phyloP scores from a whole-genome alignment of 768 basidiomycete genomes.

The Psilocybe cyanescens region DNA sequence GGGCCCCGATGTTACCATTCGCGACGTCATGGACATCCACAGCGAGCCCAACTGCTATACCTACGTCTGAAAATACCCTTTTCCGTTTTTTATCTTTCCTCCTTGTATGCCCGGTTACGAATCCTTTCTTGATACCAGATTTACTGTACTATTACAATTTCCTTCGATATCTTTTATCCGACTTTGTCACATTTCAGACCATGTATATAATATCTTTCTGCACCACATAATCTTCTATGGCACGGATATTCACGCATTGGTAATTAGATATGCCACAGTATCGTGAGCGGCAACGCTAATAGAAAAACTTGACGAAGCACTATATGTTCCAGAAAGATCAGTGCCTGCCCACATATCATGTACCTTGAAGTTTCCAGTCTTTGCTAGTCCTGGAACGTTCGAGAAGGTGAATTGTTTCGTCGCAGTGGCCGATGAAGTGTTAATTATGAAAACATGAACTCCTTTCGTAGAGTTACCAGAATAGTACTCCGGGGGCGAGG shows the following conservation, averaged over 20 bases:
- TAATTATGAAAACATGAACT: conserved; percentile 58
- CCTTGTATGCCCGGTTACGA: neutral
- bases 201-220: neutral
- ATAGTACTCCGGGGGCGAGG: conserved; percentile 57
- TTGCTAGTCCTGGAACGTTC: conserved; percentile 47
- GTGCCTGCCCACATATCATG: conserved; percentile 60
- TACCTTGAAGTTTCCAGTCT: conserved; percentile 39
- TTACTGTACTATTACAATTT: neutral
- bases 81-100: neutral
- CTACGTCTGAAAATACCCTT: conserved; percentile 4
- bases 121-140: neutral
- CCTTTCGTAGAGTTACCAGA: conserved; percentile 52
- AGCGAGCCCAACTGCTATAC: conserved; percentile 33
- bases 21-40: conserved; percentile 37
- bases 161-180: neutral
- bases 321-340: conserved; percentile 45
- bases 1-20: conserved; percentile 29
- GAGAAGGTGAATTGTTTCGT: conserved; percentile 51
- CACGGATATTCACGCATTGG: neutral
- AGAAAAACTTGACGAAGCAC: conserved; percentile 37
- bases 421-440: conserved; percentile 41
- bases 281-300: conserved; percentile 52
- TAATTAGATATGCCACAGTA: conserved; percentile 53
- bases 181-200: neutral
- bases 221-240: neutral